Evolutionary conservation across 2,329 filamentous ascomycete genomes (phyloP).

Genomic region (Ophiosphaerella korrae): DNA sequence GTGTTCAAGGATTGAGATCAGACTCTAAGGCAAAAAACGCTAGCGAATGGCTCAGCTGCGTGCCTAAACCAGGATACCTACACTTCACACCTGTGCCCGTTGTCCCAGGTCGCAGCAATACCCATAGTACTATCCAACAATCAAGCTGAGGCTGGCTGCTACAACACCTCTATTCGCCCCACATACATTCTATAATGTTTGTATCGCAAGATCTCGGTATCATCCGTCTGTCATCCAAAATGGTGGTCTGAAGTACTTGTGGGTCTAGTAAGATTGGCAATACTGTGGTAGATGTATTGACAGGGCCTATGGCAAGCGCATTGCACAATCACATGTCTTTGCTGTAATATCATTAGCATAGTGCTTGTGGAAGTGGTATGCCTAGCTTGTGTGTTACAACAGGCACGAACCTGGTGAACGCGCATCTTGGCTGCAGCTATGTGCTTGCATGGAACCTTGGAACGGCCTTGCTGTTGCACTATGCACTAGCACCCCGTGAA

Average conservation of each 20-base stretch:
- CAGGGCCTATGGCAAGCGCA: background rate
- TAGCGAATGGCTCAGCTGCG: background rate
- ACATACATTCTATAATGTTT: background rate
- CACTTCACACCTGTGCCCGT: too few species aligned
- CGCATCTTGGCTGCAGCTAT: background rate
- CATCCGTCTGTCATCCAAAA: constrained; percentile 1
- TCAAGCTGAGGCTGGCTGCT: background rate
- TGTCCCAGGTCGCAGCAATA: too few species aligned
- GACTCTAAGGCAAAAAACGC: too few species aligned
- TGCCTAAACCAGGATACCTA: too few species aligned
- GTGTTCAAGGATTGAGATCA: too few species aligned
- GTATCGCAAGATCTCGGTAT: constrained; percentile 4
- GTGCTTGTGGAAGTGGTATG: constrained; percentile 1
- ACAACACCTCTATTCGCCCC: constrained; percentile 3
- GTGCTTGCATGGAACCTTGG: background rate
- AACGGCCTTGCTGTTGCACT: constrained; percentile 2
- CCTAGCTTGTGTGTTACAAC: constrained; percentile 1
- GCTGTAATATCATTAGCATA: constrained; percentile 1
- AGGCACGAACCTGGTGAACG: background rate
- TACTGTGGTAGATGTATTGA: constrained; percentile 5
- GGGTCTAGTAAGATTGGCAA: constrained; percentile 22
- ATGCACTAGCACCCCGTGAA: background rate
- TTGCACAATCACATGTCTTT: background rate
- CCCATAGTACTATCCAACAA: background rate
- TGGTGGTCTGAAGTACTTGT: constrained; percentile 1